A percentile compares a stretch with the other conserved stretches of the same genome.
phyloP scores from a whole-genome alignment of 2,329 filamentous ascomycete species.

The Xylaria sp. region DNA sequence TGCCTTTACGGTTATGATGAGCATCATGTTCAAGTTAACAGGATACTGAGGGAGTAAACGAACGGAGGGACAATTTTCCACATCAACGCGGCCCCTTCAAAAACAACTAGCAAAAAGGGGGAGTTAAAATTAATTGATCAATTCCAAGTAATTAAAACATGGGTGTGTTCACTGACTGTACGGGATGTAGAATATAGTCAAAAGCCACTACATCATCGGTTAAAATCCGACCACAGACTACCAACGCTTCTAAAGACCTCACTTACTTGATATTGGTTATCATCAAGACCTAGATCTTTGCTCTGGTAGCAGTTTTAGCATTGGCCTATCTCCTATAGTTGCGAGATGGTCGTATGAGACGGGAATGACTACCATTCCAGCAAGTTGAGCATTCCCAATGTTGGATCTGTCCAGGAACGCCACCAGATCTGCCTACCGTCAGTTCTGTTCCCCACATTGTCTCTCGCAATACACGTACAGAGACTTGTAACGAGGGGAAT shows the following conservation, averaged over 20 bases:
- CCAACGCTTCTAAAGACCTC: not conserved
- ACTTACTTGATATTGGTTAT: slow-evolving; percentile 52
- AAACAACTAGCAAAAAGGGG: slow-evolving; percentile 48
- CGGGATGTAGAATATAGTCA: slow-evolving; percentile 58
- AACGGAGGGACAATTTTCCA: slow-evolving; percentile 56
- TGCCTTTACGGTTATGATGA: slow-evolving; percentile 35
- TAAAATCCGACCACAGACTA: not conserved
- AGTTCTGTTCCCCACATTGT: not conserved
- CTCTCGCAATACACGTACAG: slow-evolving; percentile 21
- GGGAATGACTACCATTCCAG: slow-evolving; percentile 48
- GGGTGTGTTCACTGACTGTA: slow-evolving; percentile 50
- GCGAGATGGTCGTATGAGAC: not conserved
- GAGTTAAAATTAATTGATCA: not conserved
- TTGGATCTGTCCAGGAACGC: slow-evolving; percentile 54
- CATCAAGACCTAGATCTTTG: slow-evolving; percentile 51
- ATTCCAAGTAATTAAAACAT: not conserved
- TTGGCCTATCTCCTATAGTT: not conserved
- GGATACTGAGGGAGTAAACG: slow-evolving; percentile 28
- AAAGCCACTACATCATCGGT: slow-evolving; percentile 50
- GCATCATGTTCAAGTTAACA: not conserved
- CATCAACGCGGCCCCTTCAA: slow-evolving; percentile 56
- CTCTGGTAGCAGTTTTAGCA: slow-evolving; percentile 29
- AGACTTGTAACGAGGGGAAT: slow-evolving; percentile 34
- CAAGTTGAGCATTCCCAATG: slow-evolving; percentile 53
- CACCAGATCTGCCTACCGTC: slow-evolving; percentile 45